phyloP scores from a whole-genome alignment of 2,329 filamentous ascomycete species.

The Ceratocystis cacaofunesta region DNA sequence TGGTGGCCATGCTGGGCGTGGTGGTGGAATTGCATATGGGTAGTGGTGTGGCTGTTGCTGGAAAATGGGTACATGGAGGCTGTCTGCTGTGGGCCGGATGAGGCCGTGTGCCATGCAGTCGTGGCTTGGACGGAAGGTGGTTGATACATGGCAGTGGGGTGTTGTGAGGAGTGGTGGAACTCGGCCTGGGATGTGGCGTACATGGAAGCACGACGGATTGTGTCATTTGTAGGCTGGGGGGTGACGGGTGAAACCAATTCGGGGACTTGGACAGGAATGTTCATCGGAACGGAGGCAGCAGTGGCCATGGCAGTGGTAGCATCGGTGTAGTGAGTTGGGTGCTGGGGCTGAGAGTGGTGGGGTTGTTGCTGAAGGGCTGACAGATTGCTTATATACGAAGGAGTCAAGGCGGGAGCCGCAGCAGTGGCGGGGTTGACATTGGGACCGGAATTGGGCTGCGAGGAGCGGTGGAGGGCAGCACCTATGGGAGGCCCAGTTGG shows the following conservation, averaged over 20 bases:
- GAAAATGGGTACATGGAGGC: neutral
- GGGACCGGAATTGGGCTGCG: conserved; percentile 8
- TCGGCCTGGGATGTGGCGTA: neutral
- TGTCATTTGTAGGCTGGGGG: neutral
- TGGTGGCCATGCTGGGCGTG: neutral
- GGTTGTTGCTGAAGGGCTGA: neutral
- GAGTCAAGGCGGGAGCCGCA: conserved; percentile 22
- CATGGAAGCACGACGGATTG: neutral
- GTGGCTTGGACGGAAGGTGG: neutral
- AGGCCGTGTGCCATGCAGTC: neutral
- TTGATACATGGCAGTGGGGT: neutral
- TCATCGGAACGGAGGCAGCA: neutral
- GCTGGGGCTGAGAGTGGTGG: neutral
- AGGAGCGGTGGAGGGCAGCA: conserved; percentile 8
- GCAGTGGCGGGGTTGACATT: conserved; percentile 16
- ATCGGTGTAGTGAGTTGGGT: neutral
- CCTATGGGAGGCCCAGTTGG: conserved; percentile 24
- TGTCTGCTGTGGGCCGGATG: neutral
- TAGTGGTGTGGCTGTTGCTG: neutral
- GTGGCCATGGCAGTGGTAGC: neutral
- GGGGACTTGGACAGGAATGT: conserved; percentile 1
- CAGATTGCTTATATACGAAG: conserved; percentile 25
- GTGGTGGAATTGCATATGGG: neutral
- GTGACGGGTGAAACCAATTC: conserved; percentile 3
- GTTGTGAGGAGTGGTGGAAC: neutral